phyloP scores from a whole-genome alignment of 306 rosid genomes.

The Casuarina equisetifolia region DNA sequence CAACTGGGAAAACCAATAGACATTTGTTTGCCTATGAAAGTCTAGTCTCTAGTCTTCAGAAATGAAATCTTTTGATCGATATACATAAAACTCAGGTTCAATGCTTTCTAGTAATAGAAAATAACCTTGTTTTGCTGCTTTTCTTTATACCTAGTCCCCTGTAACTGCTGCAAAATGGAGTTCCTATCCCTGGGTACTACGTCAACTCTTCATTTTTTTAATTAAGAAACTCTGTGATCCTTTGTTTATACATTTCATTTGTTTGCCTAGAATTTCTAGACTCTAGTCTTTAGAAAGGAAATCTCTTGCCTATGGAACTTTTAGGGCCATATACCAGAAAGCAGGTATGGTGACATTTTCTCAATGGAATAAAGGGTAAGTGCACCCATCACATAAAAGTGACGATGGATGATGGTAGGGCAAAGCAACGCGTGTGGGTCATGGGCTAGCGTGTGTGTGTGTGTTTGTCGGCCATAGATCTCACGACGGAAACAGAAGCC shows the following conservation, averaged over 20 bases:
- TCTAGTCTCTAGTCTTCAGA: neutral
- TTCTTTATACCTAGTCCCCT: neutral
- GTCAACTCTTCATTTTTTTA: too few species aligned
- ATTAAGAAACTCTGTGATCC: too few species aligned
- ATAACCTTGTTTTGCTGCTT: neutral
- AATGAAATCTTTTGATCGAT: neutral
- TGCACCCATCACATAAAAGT: neutral
- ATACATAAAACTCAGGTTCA: slow-evolving; percentile 12
- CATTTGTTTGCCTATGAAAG: neutral
- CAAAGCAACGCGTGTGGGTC: neutral
- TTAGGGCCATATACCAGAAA: neutral
- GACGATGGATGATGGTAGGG: neutral
- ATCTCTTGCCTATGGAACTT: too few species aligned
- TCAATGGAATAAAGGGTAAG: neutral
- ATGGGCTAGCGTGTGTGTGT: neutral
- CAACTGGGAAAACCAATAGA: slow-evolving; percentile 62
- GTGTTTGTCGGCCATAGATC: neutral
- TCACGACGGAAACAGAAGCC: neutral
- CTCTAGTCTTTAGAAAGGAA: too few species aligned
- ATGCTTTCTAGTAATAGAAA: neutral
- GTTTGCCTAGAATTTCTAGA: too few species aligned
- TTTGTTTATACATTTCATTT: too few species aligned
- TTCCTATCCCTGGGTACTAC: too few species aligned
- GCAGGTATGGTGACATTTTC: neutral
- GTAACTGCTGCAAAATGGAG: neutral